Conservation (phyloP, 1,139 yeast genomes). For the Insectozyma bohioensis region DNA sequence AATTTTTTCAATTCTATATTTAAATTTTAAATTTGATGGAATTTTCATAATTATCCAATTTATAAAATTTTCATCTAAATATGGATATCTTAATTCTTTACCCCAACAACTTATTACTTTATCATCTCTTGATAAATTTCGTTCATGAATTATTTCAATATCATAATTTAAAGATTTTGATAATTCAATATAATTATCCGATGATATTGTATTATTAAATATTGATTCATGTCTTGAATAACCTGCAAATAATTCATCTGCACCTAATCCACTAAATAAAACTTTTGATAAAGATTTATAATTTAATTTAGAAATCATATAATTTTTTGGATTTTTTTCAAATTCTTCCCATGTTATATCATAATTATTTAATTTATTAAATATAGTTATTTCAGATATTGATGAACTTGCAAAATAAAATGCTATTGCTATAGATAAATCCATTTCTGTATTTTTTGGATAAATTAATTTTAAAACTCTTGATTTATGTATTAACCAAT, state of each 20-base stretch:
- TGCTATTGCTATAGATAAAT: constrained; percentile 89
- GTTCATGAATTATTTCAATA: constrained; percentile 65
- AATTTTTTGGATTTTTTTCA: constrained; percentile 15
- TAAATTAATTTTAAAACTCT: constrained; percentile 66
- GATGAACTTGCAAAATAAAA: constrained; percentile 76
- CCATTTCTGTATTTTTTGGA: constrained; percentile 93
- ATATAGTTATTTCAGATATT: constrained; percentile 26
- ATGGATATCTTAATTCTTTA: constrained; percentile 88
- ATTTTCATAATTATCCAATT: constrained; percentile 46
- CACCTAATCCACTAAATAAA: constrained; percentile 91
- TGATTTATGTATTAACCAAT: constrained; percentile 52
- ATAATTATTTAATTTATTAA: constrained; percentile 16
- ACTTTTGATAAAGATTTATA: constrained; percentile 64
- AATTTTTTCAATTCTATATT: constrained; percentile 31
- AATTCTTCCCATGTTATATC: constrained; percentile 24
- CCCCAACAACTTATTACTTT: constrained; percentile 85
- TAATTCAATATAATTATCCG: constrained; percentile 26
- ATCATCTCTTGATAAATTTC: constrained; percentile 91
- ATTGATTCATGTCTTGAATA: constrained; percentile 73
- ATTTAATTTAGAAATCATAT: constrained; percentile 8
- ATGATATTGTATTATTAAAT: constrained; percentile 29
- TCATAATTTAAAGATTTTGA: constrained; percentile 62
- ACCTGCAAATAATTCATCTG: constrained; percentile 94
- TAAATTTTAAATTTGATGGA: constrained; percentile 53
- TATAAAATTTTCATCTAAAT: constrained; percentile 65